Evolutionary conservation across 2,329 filamentous ascomycete species (phyloP).

Genomic region (Paraconiothyrium brasiliense): DNA sequence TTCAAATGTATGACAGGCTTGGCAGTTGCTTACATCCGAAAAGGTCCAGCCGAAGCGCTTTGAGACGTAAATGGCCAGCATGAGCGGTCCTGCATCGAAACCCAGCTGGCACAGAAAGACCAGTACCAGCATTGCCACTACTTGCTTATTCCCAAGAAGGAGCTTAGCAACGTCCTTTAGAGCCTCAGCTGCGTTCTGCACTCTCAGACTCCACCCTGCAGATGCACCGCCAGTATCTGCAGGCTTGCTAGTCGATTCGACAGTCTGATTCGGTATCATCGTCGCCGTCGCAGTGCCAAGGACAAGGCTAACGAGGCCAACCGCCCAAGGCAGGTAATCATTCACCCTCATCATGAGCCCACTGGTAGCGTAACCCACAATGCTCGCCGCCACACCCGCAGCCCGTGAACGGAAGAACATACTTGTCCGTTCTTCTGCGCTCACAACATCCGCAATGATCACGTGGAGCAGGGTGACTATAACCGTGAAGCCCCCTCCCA

Average conservation of each 20-base stretch:
- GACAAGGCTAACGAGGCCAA: conserved; percentile 20
- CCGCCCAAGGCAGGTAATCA: conserved; percentile 24
- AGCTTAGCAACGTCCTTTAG: conserved; percentile 8
- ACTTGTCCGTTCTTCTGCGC: conserved; percentile 23
- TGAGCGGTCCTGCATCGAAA: conserved; percentile 27
- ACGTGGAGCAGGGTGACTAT: conserved; percentile 29
- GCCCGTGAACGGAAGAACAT: conserved; percentile 29
- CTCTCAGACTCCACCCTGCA: conserved; percentile 3
- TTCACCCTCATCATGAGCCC: conserved; percentile 23
- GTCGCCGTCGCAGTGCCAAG: conserved; percentile 17
- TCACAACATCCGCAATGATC: conserved; percentile 29
- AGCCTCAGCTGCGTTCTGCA: not conserved
- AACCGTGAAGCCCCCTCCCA: conserved; percentile 28
- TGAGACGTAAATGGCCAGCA: conserved; percentile 31
- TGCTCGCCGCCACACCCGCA: conserved; percentile 27
- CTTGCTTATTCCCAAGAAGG: conserved; percentile 21
- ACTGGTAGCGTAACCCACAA: conserved; percentile 27
- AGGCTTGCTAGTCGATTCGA: conserved; percentile 6
- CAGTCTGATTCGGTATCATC: conserved; percentile 22
- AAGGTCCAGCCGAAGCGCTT: conserved; percentile 31
- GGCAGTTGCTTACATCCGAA: conserved; percentile 24
- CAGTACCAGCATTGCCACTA: conserved; percentile 22
- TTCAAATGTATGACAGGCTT: not conserved
- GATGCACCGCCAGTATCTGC: not conserved
- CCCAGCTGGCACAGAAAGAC: conserved; percentile 30